These are phyloP conservation scores for Aspergillus pseudoglaucus DNA, from an alignment of 2,329 filamentous ascomycete genomes.

Conservation along the genomic window DNA sequence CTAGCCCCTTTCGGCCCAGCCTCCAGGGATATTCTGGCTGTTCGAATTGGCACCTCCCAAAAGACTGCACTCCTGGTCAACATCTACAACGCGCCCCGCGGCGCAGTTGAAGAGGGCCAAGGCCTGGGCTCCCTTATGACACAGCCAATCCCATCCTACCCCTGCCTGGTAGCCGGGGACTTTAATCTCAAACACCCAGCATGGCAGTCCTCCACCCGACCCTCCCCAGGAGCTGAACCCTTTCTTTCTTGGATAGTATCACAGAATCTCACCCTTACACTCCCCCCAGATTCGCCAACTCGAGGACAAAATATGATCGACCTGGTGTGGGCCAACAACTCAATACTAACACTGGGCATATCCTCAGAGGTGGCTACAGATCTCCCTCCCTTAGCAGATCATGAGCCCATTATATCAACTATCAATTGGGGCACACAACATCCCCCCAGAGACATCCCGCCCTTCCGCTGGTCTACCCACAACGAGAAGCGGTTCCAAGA, in stretches of 20 bases:
- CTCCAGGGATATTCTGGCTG: background rate
- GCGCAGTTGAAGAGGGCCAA: background rate
- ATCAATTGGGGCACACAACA: too few relatives aligned
- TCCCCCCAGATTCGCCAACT: background rate
- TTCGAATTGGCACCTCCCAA: background rate
- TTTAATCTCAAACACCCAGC: background rate
- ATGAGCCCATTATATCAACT: too few relatives aligned
- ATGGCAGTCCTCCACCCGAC: background rate
- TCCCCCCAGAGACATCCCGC: too few relatives aligned
- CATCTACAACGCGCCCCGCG: background rate
- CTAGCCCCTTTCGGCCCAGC: too few relatives aligned
- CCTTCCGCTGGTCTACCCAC: too few relatives aligned
- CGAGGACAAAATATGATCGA: too few relatives aligned
- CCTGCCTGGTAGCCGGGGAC: background rate
- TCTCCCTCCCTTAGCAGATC: too few relatives aligned
- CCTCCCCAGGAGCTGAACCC: background rate
- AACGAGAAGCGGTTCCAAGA: too few relatives aligned
- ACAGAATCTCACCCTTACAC: background rate
- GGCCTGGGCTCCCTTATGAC: background rate
- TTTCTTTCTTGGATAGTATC: background rate
- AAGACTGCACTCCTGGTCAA: background rate
- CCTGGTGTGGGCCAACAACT: too few relatives aligned
- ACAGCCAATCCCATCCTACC: background rate
- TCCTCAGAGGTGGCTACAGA: too few relatives aligned
- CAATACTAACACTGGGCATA: too few relatives aligned